These are phyloP conservation scores for Symbiodinium natans DNA, from an alignment of 73 alveolate species.

Conservation along the genomic window DNA sequence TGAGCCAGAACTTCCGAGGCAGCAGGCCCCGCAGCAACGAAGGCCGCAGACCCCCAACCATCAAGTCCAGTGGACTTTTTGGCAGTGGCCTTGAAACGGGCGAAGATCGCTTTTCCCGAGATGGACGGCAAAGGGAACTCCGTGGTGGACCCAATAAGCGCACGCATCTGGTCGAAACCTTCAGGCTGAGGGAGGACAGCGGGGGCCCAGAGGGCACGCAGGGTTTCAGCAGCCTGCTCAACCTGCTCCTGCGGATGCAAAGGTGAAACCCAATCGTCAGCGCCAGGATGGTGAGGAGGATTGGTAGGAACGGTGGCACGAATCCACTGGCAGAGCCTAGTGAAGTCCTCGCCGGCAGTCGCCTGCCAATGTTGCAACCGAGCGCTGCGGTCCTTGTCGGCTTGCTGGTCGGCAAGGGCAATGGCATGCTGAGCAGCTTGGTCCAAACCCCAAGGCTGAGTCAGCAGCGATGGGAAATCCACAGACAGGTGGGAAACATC, in stretches of 20 bases:
- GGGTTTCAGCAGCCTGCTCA: background rate
- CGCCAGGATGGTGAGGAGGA: too few species aligned
- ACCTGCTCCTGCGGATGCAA: background rate
- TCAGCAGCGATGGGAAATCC: too few species aligned
- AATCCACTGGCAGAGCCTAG: too few species aligned
- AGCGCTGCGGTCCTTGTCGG: too few species aligned
- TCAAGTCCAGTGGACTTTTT: constrained; percentile 6
- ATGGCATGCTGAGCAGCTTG: too few species aligned
- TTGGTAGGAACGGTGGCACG: too few species aligned
- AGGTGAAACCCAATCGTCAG: too few species aligned
- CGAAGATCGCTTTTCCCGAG: background rate
- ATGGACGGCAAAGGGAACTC: background rate
- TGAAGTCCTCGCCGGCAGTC: too few species aligned
- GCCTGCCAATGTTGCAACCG: too few species aligned
- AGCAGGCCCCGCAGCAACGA: background rate
- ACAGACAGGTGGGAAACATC: too few species aligned
- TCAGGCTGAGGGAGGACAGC: background rate
- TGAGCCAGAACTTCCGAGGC: background rate
- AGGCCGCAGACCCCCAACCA: background rate
- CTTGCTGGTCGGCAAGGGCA: too few species aligned
- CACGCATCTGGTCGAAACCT: background rate
- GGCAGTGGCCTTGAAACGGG: background rate
- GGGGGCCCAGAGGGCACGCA: background rate
- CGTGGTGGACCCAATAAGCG: background rate
- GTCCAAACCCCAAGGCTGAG: too few species aligned